Evolutionary conservation across 164 flowering plant species (phyloP).

Genomic region (Aristolochia contorta): DNA sequence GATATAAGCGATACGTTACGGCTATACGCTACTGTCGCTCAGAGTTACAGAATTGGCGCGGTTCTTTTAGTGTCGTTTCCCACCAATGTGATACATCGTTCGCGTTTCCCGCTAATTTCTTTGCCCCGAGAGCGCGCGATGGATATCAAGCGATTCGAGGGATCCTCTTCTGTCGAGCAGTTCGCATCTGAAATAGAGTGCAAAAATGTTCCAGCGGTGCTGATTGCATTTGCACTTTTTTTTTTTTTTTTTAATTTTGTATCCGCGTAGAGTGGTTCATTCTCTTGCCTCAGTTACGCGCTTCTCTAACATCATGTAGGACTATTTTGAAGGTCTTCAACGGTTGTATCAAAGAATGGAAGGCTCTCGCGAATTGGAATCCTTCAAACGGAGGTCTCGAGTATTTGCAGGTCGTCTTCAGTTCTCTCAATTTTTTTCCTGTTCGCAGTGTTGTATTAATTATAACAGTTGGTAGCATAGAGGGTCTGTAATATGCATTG

Average conservation of each 20-base stretch:
- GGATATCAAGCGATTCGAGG: slow-evolving; percentile 21
- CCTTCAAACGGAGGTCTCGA: slow-evolving; percentile 75
- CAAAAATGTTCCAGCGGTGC: slow-evolving; percentile 67
- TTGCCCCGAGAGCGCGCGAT: too few species aligned
- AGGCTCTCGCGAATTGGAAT: slow-evolving; percentile 61
- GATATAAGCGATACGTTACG: too few species aligned
- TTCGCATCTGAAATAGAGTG: slow-evolving; percentile 62
- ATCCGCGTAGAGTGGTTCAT: background rate
- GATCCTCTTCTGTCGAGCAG: slow-evolving; percentile 32
- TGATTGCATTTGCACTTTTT: background rate
- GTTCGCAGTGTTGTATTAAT: background rate
- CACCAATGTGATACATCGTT: too few species aligned
- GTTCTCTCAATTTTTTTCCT: background rate
- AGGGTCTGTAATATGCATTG: background rate
- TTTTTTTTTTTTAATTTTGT: too few species aligned
- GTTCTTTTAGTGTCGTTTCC: too few species aligned
- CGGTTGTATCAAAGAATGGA: slow-evolving; percentile 63
- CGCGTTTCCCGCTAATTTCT: too few species aligned
- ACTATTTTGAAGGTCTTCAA: slow-evolving; percentile 38
- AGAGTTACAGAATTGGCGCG: too few species aligned
- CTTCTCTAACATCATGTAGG: background rate
- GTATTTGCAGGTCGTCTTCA: slow-evolving; percentile 51
- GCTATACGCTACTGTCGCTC: too few species aligned
- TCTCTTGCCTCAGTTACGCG: background rate
- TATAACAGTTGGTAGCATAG: background rate